These are phyloP conservation scores for Cyberlindnera sargentensis DNA, from an alignment of 805 yeast genomes.

Conservation along the genomic window DNA sequence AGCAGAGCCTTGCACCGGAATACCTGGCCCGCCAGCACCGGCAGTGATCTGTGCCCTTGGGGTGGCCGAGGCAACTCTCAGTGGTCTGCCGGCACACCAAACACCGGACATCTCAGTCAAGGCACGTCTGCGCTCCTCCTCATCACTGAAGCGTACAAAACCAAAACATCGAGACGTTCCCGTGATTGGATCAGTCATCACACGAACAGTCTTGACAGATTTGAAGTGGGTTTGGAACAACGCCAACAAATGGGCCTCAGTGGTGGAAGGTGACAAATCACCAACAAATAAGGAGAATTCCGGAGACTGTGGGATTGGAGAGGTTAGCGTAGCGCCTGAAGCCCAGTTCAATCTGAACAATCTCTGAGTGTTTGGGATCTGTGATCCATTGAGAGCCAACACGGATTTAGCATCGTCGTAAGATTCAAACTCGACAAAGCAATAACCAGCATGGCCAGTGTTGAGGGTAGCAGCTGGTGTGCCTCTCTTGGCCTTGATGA, in stretches of 20 bases:
- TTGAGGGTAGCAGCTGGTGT: constrained; percentile 28
- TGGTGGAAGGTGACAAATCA: constrained; percentile 68
- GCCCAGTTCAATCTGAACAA: constrained; percentile 79
- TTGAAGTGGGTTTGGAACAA: constrained; percentile 60
- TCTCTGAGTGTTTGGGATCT: constrained; percentile 57
- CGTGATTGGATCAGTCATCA: constrained; percentile 78
- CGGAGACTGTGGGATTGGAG: constrained; percentile 67
- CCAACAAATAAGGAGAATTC: constrained; percentile 81
- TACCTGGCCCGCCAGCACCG: background rate
- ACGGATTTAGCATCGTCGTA: constrained; percentile 68
- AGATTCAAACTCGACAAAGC: constrained; percentile 68
- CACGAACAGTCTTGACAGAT: constrained; percentile 72
- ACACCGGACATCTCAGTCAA: constrained; percentile 70
- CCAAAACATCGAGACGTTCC: constrained; percentile 78
- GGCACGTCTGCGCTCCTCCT: constrained; percentile 61
- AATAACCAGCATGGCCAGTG: constrained; percentile 54
- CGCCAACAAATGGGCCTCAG: constrained; percentile 71
- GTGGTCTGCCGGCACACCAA: constrained; percentile 72
- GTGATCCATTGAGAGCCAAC: constrained; percentile 55
- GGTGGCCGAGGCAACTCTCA: constrained; percentile 74
- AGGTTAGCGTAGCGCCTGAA: constrained; percentile 66
- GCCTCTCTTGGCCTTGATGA: constrained; percentile 47
- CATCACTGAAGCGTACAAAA: constrained; percentile 68
- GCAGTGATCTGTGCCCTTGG: constrained; percentile 42
- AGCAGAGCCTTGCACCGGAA: background rate